Base-by-base conservation (phyloP, 768 basidiomycete genomes). In the Phaeotremella fagi region DNA sequence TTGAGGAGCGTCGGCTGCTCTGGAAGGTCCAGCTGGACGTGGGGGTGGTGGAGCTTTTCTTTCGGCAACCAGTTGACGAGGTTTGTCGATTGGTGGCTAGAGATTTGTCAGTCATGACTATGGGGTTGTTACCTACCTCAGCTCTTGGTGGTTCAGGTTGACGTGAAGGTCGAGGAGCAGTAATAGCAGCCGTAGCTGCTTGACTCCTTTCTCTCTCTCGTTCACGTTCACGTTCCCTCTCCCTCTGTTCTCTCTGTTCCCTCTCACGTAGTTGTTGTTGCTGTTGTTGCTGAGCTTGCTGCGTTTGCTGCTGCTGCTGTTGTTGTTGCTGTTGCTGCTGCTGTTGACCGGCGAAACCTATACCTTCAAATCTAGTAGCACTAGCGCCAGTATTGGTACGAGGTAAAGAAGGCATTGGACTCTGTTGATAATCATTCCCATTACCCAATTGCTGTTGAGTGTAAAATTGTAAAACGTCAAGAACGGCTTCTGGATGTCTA, bases 381-480 rank as follows among this genome's bases (percentile, higher is more conserved):
- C 69, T 53, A 24, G 48, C 48, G 37, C 49, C 61, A 29, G 50
- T 48, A 22, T 41, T 41, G 11, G 53, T 53, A 16, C 61, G 63
- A 45, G 64, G 77, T 2, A 77, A 71, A 68, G 80, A 76, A 4
- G 64, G 63, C 24, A 60, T 52, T 1, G 57, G 50, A 20, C 59
- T 28, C 23, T 48, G 37, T 45, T 67, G 63, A 27, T 48, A 48
- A 18, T 60, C 58, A 15, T 60, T 54, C n/a, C n/a, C n/a, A n/a
- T n/a, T n/a, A 45, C 60, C 66, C 52, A 62, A 54, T 37, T 94
- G 90, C n/a, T 90, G 87, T 72, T 94, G 90, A 12, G 92, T 97
- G 75, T 97, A 99, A 77, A 98, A 99, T 70, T 98, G 92, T 57
- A 99, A 84, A 1, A 95, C 94, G 57, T 97, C 94, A 16, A 98